Percentiles rank a stretch among this genome's conserved stretches.
phyloP scores from a whole-genome alignment of 345 rosid genomes.

The Syzygium grande region DNA sequence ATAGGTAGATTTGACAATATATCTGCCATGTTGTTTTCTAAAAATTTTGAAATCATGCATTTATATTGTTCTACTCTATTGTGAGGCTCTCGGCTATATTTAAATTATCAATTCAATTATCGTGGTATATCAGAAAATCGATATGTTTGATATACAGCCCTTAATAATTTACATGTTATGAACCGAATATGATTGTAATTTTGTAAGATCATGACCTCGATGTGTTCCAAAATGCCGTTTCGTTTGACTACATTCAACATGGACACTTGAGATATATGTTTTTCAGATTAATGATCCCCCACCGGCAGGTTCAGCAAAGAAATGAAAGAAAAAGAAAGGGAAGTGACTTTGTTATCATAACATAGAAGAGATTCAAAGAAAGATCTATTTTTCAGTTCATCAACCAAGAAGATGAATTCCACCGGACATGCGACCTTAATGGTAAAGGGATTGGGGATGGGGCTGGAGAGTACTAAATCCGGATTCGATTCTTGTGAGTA shows the following conservation, averaged over 20 bases:
- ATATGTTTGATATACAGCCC: not conserved
- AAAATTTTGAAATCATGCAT: not conserved
- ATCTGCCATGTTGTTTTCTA: not conserved
- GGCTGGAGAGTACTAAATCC: too few species aligned
- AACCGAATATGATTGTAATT: not conserved
- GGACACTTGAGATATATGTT: not conserved
- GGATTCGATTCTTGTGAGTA: too few species aligned
- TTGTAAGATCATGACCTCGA: not conserved
- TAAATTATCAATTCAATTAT: not conserved
- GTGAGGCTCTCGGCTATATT: accelerated
- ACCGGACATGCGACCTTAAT: too few species aligned
- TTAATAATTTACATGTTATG: not conserved
- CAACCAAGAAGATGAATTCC: not conserved
- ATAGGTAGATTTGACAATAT: not conserved
- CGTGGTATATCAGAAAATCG: accelerated
- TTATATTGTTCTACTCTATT: accelerated
- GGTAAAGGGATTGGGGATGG: too few species aligned
- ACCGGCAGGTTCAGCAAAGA: not conserved
- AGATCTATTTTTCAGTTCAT: not conserved
- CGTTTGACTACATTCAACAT: not conserved
- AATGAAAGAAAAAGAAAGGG: not conserved
- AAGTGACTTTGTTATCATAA: not conserved
- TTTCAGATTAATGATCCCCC: not conserved
- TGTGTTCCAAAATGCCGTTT: not conserved
- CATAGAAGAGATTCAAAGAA: not conserved